Evolutionary conservation across 1,284 basidiomycete genomes (phyloP).

Genomic region (Sanghuangporus baumii): DNA sequence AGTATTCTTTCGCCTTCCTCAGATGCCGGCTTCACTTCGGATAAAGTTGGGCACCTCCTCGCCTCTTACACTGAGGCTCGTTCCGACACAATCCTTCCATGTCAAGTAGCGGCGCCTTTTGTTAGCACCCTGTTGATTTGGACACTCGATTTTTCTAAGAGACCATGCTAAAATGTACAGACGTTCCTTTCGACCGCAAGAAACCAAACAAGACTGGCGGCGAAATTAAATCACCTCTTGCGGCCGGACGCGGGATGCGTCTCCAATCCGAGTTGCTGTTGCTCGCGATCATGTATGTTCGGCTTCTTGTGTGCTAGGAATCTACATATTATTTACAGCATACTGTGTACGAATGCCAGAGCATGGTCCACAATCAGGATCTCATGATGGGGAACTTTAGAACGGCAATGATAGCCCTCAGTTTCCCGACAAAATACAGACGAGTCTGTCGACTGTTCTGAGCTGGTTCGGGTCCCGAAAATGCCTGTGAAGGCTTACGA

Average conservation of each 20-base stretch:
- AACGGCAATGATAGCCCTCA: slow-evolving; percentile 29
- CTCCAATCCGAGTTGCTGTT: slow-evolving; percentile 22
- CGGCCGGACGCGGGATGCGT: slow-evolving; percentile 19
- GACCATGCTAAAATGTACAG: slow-evolving; percentile 16
- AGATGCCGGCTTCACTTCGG: slow-evolving; percentile 25
- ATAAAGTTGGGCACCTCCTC: slow-evolving; percentile 28
- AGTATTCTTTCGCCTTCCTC: slow-evolving; percentile 25
- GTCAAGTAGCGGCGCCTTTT: slow-evolving; percentile 17
- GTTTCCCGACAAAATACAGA: slow-evolving; percentile 27
- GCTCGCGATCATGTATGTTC: slow-evolving; percentile 17
- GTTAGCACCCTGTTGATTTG: slow-evolving; percentile 21
- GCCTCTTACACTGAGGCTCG: slow-evolving; percentile 20
- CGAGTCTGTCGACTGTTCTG: slow-evolving; percentile 17
- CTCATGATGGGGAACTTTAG: slow-evolving; percentile 27
- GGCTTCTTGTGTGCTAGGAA: not conserved
- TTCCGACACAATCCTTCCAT: slow-evolving; percentile 18
- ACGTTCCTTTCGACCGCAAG: slow-evolving; percentile 15
- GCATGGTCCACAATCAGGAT: slow-evolving; percentile 19
- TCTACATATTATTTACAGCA: not conserved
- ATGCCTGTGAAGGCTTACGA: not conserved
- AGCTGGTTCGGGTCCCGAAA: slow-evolving; percentile 1
- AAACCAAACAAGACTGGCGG: slow-evolving; percentile 9
- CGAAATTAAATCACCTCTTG: slow-evolving; percentile 14
- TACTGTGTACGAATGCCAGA: slow-evolving; percentile 22
- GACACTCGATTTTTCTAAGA: slow-evolving; percentile 22